phyloP scores from a whole-genome alignment of 2,329 filamentous ascomycete species.

The Fusarium succisae region DNA sequence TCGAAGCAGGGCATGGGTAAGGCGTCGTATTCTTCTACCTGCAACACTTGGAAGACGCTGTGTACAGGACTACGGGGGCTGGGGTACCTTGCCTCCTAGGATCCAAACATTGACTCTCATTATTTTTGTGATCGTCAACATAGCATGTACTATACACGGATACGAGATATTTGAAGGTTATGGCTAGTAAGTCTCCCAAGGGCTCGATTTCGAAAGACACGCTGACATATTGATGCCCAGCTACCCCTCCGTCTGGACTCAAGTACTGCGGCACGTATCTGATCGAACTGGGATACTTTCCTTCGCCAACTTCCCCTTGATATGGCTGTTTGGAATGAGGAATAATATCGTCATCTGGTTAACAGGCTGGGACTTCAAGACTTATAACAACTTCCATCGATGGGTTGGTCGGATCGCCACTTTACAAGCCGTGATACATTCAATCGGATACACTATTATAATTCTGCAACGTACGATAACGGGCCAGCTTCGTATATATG shows the following conservation, averaged over 20 bases:
- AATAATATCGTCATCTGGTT: constrained; percentile 74
- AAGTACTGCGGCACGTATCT: constrained; percentile 63
- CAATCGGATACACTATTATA: constrained; percentile 64
- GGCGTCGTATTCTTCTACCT: background rate
- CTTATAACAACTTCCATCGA: constrained; percentile 74
- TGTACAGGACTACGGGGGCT: constrained; percentile 1
- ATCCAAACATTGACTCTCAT: background rate
- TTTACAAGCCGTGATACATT: constrained; percentile 70
- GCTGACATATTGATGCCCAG: constrained; percentile 31
- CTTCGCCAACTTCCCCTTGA: constrained; percentile 69
- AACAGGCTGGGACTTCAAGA: constrained; percentile 75
- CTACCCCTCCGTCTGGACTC: constrained; percentile 47
- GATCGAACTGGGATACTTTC: constrained; percentile 72
- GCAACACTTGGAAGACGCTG: background rate
- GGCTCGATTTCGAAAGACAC: fast-evolving
- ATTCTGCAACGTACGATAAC: background rate
- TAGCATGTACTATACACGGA: constrained; percentile 2
- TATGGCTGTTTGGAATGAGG: constrained; percentile 73
- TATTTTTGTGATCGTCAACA: background rate
- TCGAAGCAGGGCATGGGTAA: background rate
- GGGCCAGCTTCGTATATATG: constrained; percentile 39
- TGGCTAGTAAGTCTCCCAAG: background rate
- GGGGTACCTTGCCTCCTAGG: constrained; percentile 3
- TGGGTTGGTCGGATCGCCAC: constrained; percentile 71
- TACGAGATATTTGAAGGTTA: constrained; percentile 15